Conservation (phyloP, 148 eudicot species). For the Persicaria maculosa region DNA sequence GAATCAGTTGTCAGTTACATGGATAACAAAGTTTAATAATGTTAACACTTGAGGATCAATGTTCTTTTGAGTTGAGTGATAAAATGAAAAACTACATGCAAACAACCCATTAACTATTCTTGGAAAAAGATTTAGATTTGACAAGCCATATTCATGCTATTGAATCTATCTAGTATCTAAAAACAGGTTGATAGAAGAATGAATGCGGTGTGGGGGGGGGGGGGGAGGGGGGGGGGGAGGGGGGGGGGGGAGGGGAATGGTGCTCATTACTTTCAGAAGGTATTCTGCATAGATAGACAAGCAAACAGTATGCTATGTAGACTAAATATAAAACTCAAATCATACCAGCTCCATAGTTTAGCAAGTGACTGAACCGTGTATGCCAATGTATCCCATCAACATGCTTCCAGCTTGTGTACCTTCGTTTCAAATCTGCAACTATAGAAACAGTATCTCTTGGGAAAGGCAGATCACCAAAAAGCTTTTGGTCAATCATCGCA, state of each 20-base stretch:
- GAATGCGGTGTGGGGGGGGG: not conserved
- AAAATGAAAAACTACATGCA: too few relatives aligned
- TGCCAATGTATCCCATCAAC: slow-evolving; percentile 94
- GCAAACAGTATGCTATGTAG: not conserved
- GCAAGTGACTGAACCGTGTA: slow-evolving; percentile 82
- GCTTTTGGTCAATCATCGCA: slow-evolving; percentile 73
- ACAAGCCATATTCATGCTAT: not conserved
- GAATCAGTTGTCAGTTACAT: too few relatives aligned
- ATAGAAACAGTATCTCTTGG: slow-evolving; percentile 51
- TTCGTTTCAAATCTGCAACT: slow-evolving; percentile 60
- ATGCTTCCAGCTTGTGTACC: slow-evolving; percentile 73
- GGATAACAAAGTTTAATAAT: too few relatives aligned
- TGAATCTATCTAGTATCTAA: not conserved
- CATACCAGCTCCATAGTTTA: slow-evolving; percentile 90
- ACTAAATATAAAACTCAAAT: not conserved
- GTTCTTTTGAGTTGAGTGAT: too few relatives aligned
- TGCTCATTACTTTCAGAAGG: not conserved
- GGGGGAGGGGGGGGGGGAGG: too few relatives aligned
- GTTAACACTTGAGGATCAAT: too few relatives aligned
- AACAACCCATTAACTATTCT: not conserved
- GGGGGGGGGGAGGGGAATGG: too few relatives aligned
- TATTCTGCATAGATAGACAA: not conserved
- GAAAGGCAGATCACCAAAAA: slow-evolving; percentile 53
- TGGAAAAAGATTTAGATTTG: not conserved
- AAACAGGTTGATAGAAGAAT: not conserved